A percentile compares a stretch with the other conserved stretches of the same genome.
Conservation (phyloP, 1,284 basidiomycete genomes). For the Microbotryomycetes sp. region DNA sequence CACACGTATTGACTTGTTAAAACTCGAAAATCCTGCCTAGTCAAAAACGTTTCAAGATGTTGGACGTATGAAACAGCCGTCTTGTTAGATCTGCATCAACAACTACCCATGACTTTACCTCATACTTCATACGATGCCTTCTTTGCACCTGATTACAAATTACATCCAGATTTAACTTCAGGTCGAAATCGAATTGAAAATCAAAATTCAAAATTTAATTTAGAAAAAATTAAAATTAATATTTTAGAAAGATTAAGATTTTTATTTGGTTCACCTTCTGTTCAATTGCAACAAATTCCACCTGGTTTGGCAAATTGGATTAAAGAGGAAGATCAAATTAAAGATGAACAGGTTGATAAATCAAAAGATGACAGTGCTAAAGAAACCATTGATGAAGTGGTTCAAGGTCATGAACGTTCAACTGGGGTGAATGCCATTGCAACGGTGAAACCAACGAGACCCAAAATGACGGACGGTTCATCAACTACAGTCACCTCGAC, state of each 20-base stretch:
- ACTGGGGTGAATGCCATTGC: not conserved
- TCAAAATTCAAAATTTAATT: slow-evolving; percentile 70
- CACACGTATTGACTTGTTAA: not conserved
- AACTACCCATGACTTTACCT: slow-evolving; percentile 79
- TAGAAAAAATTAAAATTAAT: slow-evolving; percentile 78
- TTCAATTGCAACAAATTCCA: slow-evolving; percentile 93
- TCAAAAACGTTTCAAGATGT: slow-evolving; percentile 89
- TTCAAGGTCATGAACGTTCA: not conserved
- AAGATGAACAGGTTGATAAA: slow-evolving; percentile 52
- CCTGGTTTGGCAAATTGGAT: slow-evolving; percentile 78
- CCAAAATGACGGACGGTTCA: not conserved
- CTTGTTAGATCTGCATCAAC: slow-evolving; percentile 62
- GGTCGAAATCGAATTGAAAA: slow-evolving; percentile 67
- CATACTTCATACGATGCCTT: slow-evolving; percentile 86
- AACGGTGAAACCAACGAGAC: not conserved
- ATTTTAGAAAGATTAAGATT: slow-evolving; percentile 89
- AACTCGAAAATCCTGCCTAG: not conserved
- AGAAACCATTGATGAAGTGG: slow-evolving; percentile 53
- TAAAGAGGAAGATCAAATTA: slow-evolving; percentile 64
- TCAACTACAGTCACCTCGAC: not conserved
- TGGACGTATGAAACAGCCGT: slow-evolving; percentile 98
- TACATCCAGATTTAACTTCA: slow-evolving; percentile 86
- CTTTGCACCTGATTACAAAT: slow-evolving; percentile 84
- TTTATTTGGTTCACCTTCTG: slow-evolving; percentile 89
- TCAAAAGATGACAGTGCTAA: slow-evolving; percentile 58